Evolutionary conservation across 805 yeast genomes (phyloP), one percentile per base, ranked within the genome.

Genomic region (Scheffersomyces amazonensis): DNA sequence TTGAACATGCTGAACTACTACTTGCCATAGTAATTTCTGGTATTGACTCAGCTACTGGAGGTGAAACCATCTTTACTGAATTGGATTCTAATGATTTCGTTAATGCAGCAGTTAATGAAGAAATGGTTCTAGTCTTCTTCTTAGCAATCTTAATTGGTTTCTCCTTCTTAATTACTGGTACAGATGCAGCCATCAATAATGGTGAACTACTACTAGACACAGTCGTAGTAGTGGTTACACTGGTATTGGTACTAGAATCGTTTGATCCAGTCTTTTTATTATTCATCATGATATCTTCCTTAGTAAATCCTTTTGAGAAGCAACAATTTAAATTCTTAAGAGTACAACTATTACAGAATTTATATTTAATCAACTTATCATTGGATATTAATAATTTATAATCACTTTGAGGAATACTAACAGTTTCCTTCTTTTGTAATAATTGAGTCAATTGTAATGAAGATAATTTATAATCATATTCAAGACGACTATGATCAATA

Each of bases 231-330:
- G 39, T 31, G 9, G 47, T 19, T 18, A 42, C 16, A 18, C 38
- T 25, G 16, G 22, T 19, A 33, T 27, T 28, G 31, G 33, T 27
- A 38, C 24, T 2, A 12, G 40, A 23, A 9, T 9, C 19, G 15
- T n/a, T 4, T 24, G n/a, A 4, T 7, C 19, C 19, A n/a, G 42
- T 36, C 39, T 53, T 56, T 42, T 61, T 62, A 48, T 58, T 63
- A 42, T 63, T 62, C 15, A 47, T 38, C 48, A 69, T 56, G 13
- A 78, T 76, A 50, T 80, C 86, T 45, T 76, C 78, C 53, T 81
- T 76, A 6, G 85, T 80, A 52, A 77, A 77, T 3, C 87, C 88
- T 52, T 77, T 80, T 24, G 83, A 73, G 50, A 81, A 81, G 25
- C 64, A 55, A 51, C 88, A 82, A 17, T 60, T 49, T 31, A 69